Conservation (phyloP, 371 early-diverging fungal species). For the Globomyces sp. region DNA sequence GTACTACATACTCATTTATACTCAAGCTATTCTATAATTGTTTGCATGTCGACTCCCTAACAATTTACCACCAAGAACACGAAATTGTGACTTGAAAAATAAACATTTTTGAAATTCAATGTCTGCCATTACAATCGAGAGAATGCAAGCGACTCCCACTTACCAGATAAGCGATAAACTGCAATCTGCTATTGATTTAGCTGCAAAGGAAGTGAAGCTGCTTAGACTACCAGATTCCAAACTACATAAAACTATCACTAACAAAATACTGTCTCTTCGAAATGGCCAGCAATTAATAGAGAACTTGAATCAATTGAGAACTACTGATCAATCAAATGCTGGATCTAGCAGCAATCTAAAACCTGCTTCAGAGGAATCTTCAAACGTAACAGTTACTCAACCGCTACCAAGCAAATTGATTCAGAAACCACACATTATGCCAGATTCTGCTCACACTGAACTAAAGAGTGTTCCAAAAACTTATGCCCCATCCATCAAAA, state of each 20-base stretch:
- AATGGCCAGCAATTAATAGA: background rate
- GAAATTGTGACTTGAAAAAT: background rate
- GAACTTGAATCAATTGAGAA: background rate
- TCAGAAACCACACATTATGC: background rate
- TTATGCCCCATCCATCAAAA: background rate
- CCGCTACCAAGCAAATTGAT: background rate
- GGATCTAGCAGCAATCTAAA: too few relatives aligned
- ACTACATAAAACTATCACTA: background rate
- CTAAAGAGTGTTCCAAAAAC: background rate
- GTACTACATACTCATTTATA: too few relatives aligned
- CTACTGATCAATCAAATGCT: background rate
- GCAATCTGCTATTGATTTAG: slow-evolving; percentile 1
- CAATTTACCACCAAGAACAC: too few relatives aligned
- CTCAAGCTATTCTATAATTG: too few relatives aligned
- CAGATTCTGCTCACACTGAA: background rate
- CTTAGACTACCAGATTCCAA: background rate
- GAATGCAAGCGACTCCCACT: slow-evolving; percentile 1
- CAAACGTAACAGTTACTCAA: background rate
- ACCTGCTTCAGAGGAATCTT: too few relatives aligned
- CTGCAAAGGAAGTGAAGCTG: slow-evolving; percentile 8
- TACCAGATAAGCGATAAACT: background rate
- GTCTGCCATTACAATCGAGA: background rate
- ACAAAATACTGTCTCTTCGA: background rate
- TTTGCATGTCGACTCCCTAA: too few relatives aligned
- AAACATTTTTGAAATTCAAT: background rate